Evolutionary conservation across 352 stramenopile species (phyloP).

Genomic region (Phytophthora multivora): DNA sequence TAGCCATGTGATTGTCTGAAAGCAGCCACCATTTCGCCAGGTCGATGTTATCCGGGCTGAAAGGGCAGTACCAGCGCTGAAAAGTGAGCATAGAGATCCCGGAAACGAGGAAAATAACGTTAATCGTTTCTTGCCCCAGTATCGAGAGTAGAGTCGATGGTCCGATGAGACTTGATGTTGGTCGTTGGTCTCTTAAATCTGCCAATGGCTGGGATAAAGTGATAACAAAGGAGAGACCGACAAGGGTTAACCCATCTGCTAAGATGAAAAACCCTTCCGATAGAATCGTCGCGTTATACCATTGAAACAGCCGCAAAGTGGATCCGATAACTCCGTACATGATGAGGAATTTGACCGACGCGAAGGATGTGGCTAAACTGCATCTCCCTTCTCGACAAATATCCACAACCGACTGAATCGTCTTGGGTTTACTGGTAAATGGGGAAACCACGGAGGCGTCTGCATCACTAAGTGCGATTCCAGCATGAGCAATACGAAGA

Average conservation of each 20-base stretch:
- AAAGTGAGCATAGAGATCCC: constrained; percentile 42
- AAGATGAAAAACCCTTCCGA: constrained; percentile 78
- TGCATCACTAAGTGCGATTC: constrained; percentile 89
- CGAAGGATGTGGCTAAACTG: constrained; percentile 87
- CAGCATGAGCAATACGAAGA: constrained; percentile 90
- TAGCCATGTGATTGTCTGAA: constrained; percentile 48
- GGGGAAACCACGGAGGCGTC: constrained; percentile 89
- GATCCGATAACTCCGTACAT: constrained; percentile 87
- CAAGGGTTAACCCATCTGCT: constrained; percentile 65
- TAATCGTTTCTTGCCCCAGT: constrained; percentile 57
- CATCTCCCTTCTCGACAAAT: constrained; percentile 87
- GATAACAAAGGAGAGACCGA: constrained; percentile 77
- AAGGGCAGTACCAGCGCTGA: constrained; percentile 52
- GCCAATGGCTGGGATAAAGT: constrained; percentile 58
- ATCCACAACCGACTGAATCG: constrained; percentile 80
- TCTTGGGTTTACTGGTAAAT: constrained; percentile 89
- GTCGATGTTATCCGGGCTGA: constrained; percentile 42
- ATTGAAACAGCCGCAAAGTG: constrained; percentile 67
- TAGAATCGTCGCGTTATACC: constrained; percentile 74
- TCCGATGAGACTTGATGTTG: constrained; percentile 72
- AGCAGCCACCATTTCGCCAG: constrained; percentile 56
- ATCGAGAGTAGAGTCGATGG: constrained; percentile 47
- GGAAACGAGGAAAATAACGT: constrained; percentile 51
- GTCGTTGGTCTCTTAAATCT: constrained; percentile 25
- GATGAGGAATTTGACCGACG: constrained; percentile 87